Evolutionary conservation across 148 eudicot genomes (phyloP).

Genomic region (Hydrangea macrophylla): DNA sequence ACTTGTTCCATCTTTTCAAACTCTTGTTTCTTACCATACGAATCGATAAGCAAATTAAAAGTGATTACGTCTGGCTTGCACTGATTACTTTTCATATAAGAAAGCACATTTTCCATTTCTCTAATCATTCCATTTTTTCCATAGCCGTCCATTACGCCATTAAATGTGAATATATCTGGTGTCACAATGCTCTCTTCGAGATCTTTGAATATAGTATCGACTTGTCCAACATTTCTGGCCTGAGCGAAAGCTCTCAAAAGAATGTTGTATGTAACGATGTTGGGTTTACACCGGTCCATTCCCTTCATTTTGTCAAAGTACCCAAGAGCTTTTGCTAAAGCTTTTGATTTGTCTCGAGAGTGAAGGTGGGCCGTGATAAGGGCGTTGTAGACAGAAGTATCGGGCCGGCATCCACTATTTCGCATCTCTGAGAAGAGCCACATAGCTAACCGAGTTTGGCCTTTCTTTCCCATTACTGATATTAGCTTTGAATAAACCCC

Average conservation of each 20-base stretch:
- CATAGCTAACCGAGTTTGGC: slow-evolving; percentile 83
- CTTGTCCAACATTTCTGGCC: slow-evolving; percentile 60
- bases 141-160: slow-evolving; percentile 95
- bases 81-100: slow-evolving; percentile 71
- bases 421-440: slow-evolving; percentile 99
- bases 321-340: slow-evolving; percentile 60
- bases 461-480: slow-evolving; percentile 83
- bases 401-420: slow-evolving; percentile 87
- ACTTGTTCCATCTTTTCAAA: slow-evolving; percentile 97
- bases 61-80: slow-evolving; percentile 83
- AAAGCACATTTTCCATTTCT: slow-evolving; percentile 79
- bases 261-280: slow-evolving; percentile 70
- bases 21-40: slow-evolving; percentile 88
- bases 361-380: slow-evolving; percentile 82
- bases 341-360: slow-evolving; percentile 69
- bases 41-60: slow-evolving; percentile 80
- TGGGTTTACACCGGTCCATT: slow-evolving; percentile 61
- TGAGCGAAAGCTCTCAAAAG: slow-evolving; percentile 81
- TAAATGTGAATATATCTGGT: slow-evolving; percentile 84
- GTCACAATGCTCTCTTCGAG: slow-evolving; percentile 57
- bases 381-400: slow-evolving; percentile 83
- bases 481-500: slow-evolving; percentile 77
- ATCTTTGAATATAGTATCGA: slow-evolving; percentile 57
- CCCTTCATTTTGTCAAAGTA: slow-evolving; percentile 78
- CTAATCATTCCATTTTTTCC: slow-evolving; percentile 93